A percentile compares a stretch with the other conserved stretches of the same genome.
These are phyloP conservation scores for Climacium dendroides DNA, from an alignment of 225 moss, liverwort and hornwort genomes.

Conservation along the genomic window DNA sequence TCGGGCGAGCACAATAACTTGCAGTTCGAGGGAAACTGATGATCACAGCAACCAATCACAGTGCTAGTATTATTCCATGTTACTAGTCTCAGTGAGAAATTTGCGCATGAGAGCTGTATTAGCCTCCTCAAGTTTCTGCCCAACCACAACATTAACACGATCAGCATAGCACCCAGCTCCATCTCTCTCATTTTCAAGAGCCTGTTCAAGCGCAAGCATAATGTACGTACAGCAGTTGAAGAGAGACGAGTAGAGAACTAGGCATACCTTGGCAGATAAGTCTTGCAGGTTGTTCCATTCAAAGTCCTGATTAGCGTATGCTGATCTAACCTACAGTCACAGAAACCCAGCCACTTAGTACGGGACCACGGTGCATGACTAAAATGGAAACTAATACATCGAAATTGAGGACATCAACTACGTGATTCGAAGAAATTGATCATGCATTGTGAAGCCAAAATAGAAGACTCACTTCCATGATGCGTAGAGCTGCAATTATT, in stretches of 20 bases:
- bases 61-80: conserved; percentile 30
- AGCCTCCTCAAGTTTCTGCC: conserved; percentile 57
- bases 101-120: conserved; percentile 76
- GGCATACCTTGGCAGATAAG: conserved; percentile 43
- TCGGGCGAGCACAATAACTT: background rate
- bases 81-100: conserved; percentile 80
- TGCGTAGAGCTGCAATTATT: conserved; percentile 53
- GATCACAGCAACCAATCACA: background rate
- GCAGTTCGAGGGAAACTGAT: background rate
- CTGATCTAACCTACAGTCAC: conserved; percentile 66
- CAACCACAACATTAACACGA: background rate
- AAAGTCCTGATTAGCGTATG: conserved; percentile 63
- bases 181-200: background rate
- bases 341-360: background rate
- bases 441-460: background rate
- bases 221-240: background rate
- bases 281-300: conserved; percentile 73
- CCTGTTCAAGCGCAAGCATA: background rate
- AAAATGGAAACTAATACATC: background rate
- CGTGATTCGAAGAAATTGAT: background rate
- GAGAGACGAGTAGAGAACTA: background rate
- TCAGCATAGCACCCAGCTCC: background rate
- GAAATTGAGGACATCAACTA: background rate
- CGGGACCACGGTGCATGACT: background rate
- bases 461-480: conserved; percentile 61